phyloP scores from a whole-genome alignment of 2,329 filamentous ascomycete species.

The Grosmannia clavigera region DNA sequence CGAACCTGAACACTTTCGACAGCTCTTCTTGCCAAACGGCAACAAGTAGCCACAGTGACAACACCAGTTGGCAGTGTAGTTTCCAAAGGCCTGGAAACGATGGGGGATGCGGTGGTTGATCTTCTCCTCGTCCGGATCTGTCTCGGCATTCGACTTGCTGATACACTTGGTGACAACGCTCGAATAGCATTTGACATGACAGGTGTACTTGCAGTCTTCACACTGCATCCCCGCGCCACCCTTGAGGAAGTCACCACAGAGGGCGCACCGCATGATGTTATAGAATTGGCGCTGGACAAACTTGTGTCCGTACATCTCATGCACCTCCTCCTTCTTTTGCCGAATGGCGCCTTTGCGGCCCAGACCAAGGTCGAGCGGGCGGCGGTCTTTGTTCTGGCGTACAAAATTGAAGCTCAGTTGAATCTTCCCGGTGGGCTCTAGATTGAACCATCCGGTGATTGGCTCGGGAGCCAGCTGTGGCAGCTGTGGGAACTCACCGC shows the following conservation, averaged over 20 bases:
- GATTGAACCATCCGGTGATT: conserved; percentile 92
- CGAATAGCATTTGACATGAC: conserved; percentile 91
- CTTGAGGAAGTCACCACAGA: conserved; percentile 96
- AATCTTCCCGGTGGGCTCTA: conserved; percentile 88
- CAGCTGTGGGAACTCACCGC: conserved; percentile 17
- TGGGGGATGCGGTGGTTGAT: conserved; percentile 99
- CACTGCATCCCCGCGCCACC: conserved; percentile 99
- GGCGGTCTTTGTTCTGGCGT: conserved; percentile 76
- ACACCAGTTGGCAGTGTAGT: conserved; percentile 98
- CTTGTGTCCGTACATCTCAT: conserved; percentile 99
- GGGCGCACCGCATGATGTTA: conserved; percentile 99
- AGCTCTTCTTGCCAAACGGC: conserved; percentile 89
- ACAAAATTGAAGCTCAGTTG: conserved; percentile 84
- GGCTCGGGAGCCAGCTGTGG: conserved; percentile 43
- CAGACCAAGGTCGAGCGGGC: conserved; percentile 77
- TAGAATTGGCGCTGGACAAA: conserved; percentile 98
- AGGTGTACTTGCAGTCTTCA: conserved; percentile 98
- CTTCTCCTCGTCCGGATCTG: conserved; percentile 96
- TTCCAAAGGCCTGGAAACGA: conserved; percentile 91
- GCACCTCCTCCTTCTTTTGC: conserved; percentile 93
- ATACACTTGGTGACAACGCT: conserved; percentile 99
- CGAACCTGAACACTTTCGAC: conserved; percentile 77
- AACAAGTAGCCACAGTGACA: conserved; percentile 96
- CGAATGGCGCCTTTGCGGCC: conserved; percentile 92
- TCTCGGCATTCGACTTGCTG: conserved; percentile 97